Base-by-base conservation (phyloP, 1,139 yeast genomes). In the Lodderomyces elongisporus region DNA sequence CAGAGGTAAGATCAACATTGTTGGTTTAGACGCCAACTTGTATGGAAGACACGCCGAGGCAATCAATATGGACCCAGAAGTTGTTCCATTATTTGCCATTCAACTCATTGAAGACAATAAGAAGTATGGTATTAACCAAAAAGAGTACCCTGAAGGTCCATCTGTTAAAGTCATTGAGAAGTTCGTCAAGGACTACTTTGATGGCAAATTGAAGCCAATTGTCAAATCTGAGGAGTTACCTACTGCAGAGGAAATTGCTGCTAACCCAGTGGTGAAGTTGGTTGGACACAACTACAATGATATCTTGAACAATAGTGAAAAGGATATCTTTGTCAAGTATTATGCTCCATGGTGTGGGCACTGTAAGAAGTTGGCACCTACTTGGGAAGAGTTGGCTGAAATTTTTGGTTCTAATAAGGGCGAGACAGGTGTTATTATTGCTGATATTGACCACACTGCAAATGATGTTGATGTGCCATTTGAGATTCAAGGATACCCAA, bases 341-440 rank as follows among this genome's bases (percentile, higher is more conserved):
- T 91, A 85, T 56, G 98, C 98, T 37, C 95, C 96, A 64, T 91
- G 98, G 98, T 89, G 98, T 70, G 96, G 97, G 33, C 97, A 89
- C 73, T 89, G 98, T 75, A 89, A 89, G 75, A 85, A 76, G 63
- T 74, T 89, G 62, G 95, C 95, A 39, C 98, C 98, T 55, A 72
- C 70, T 40, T 91, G 82, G 70, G 95, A 85, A 56, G 93, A 87
- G 58, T 75, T 91, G 49, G 96, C 88, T 38, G 79, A 66, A 34
- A 56, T 83, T 38, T 83, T 69, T 60, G 69, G 66, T 38, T 63
- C 72, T 35, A 75, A 74, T 47, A 54, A 63, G 30, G 61, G 66
- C 31, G 61, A 54, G 32, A 47, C 66, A 25, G 66, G 78, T 56
- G 85, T 89, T 40, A 58, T 79, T 32, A 67, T 91, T 54, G 96